A percentile compares a stretch with the other conserved stretches of the same genome.
These are phyloP conservation scores for Galium porrigens DNA, from an alignment of 305 asterid species.

Conservation along the genomic window DNA sequence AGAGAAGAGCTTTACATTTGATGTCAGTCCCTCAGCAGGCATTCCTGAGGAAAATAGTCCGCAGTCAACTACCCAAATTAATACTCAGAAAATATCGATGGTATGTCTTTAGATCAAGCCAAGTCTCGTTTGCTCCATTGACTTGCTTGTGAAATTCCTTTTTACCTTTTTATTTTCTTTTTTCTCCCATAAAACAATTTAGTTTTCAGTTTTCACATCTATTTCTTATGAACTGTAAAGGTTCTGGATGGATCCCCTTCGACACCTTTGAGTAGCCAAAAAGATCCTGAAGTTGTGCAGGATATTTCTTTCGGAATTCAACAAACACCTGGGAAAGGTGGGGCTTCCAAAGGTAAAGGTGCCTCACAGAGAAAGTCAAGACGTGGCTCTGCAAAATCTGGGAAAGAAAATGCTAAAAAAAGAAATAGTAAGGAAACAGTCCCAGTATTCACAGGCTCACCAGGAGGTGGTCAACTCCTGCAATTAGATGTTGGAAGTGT, in stretches of 20 bases:
- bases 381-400: constrained; percentile 51
- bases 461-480: constrained; percentile 38
- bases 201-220: too few species aligned
- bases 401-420: constrained; percentile 53
- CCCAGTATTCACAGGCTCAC: constrained; percentile 33
- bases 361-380: constrained; percentile 56
- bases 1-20: constrained; percentile 50
- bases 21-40: constrained; percentile 35
- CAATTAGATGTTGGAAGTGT: constrained; percentile 17
- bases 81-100: constrained; percentile 39
- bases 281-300: constrained; percentile 25
- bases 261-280: constrained; percentile 32
- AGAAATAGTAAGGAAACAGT: constrained; percentile 44
- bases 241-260: constrained; percentile 37
- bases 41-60: constrained; percentile 29
- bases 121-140: background rate
- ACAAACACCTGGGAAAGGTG: constrained; percentile 27
- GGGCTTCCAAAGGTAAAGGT: constrained; percentile 33
- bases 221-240: constrained; percentile 28
- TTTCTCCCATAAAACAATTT: background rate
- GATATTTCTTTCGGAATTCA: constrained; percentile 38
- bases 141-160: background rate
- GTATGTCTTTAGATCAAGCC: constrained; percentile 25
- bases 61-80: constrained; percentile 31
- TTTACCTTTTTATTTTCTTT: background rate